These are phyloP conservation scores for Stephania japonica DNA, from an alignment of 164 flowering plant species.

Conservation along the genomic window DNA sequence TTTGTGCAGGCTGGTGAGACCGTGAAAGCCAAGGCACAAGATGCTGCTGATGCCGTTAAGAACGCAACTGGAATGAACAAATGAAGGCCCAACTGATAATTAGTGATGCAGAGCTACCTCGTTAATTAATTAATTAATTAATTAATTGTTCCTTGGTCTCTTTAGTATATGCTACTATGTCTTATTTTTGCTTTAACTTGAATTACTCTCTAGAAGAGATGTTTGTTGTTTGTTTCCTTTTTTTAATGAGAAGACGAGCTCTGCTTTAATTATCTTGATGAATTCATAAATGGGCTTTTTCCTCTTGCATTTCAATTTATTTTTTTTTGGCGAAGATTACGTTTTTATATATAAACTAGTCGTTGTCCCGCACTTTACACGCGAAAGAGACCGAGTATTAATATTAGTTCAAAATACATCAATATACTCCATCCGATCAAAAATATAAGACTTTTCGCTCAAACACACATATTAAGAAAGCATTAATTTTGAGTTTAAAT, in stretches of 20 bases:
- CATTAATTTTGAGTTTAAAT: too few relatives aligned
- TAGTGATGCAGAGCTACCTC: background rate
- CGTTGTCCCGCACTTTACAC: too few relatives aligned
- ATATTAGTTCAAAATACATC: too few relatives aligned
- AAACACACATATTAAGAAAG: too few relatives aligned
- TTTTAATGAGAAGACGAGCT: background rate
- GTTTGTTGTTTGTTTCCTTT: background rate
- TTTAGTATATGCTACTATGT: background rate
- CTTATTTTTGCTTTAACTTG: background rate
- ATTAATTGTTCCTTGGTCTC: background rate
- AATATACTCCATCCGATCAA: too few relatives aligned
- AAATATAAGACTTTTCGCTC: too few relatives aligned
- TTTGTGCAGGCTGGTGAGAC: slow-evolving; percentile 32
- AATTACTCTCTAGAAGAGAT: background rate
- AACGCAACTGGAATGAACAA: slow-evolving; percentile 36
- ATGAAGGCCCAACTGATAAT: slow-evolving; percentile 13
- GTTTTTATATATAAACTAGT: too few relatives aligned
- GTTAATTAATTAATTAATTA: background rate
- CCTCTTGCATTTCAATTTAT: background rate
- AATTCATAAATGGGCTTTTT: background rate
- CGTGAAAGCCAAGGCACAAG: slow-evolving; percentile 34
- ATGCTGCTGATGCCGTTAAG: slow-evolving; percentile 39
- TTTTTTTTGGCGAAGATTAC: too few relatives aligned
- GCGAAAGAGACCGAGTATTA: too few relatives aligned
- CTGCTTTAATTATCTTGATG: background rate